phyloP scores from a whole-genome alignment of 495 filamentous ascomycete genomes.

The Physcia stellaris region DNA sequence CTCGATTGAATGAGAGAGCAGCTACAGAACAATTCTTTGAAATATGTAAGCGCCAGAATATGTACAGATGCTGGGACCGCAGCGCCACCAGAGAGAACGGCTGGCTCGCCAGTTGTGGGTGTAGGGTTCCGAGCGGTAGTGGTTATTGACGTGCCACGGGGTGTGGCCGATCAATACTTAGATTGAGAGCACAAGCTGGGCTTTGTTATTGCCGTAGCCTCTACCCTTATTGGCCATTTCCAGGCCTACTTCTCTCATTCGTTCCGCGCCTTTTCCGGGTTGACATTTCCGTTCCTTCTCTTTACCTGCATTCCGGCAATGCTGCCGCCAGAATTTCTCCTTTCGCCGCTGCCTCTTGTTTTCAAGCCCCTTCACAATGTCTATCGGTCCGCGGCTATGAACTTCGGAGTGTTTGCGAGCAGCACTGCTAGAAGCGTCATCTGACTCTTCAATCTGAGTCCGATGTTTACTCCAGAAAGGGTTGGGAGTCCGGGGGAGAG shows the following conservation, averaged over 20 bases:
- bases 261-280: conserved; percentile 78
- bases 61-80: too few relatives aligned
- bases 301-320: conserved; percentile 53
- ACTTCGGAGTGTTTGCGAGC: conserved; percentile 23
- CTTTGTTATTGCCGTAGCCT: conserved; percentile 43
- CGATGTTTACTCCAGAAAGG: conserved; percentile 46
- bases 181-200: conserved; percentile 73
- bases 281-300: conserved; percentile 46
- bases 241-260: conserved; percentile 88
- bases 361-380: conserved; percentile 94
- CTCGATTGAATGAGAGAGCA: too few relatives aligned
- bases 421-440: conserved; percentile 23
- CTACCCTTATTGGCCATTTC: conserved; percentile 65
- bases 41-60: too few relatives aligned
- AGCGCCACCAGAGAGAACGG: too few relatives aligned
- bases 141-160: too few relatives aligned
- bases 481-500: conserved; percentile 58
- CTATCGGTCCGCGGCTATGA: conserved; percentile 73
- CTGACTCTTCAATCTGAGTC: conserved; percentile 15
- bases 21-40: too few relatives aligned
- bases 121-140: too few relatives aligned
- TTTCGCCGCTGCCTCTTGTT: conserved; percentile 81
- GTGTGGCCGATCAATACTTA: conserved; percentile 36
- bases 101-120: too few relatives aligned
- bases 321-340: conserved; percentile 79